Evolutionary conservation across 768 basidiomycete genomes (phyloP), one percentile per base, ranked within the genome.

Genomic region (Favolaschia claudopus): DNA sequence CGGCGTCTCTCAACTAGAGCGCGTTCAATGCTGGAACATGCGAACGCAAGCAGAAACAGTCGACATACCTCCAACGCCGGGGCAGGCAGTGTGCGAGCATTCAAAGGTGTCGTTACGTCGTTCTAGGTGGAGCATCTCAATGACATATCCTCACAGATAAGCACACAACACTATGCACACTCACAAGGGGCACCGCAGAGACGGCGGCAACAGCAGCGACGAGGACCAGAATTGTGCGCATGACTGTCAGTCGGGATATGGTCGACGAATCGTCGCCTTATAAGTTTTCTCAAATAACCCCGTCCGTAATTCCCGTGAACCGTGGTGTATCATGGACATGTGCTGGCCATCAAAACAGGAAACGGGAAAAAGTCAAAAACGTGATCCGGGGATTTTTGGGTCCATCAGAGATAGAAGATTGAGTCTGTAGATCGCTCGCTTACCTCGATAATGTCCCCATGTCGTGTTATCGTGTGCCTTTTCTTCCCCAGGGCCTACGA

Each of bases 191-290:
- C 15, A 58, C 33, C 14, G 48, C 56, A 12, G 28, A 19, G 34
- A 38, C 48, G 20, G 56, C 56, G 40, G 40, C 48, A 6, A 45
- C 34, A 45, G 48, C 56, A 13, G 42, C 48, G 39, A 50, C 29
- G 20, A 58, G 56, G 27, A 50, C 42, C 25, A 58, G 48, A 15
- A 58, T 45, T 36, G 49, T 37, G 29, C 37, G 48, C 56, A 58
- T 58, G 36, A 51, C 42, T 40, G 38, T 39, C 50, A 50, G 50
- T 50, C 25, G 27, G 13, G 27, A 29, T 10, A 39, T 34, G 20
- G 37, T 31, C 37, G 28, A 31, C 19, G 28, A 40, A 39, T 24
- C 28, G 15, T 25, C 15, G 28, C 28, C 29, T 40, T 50, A 19
- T 51, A 31, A 1, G 5, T 7, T 8, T 39, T 39, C 40, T 51